These are phyloP conservation scores for Sclerotiophoma versabilis DNA, from an alignment of 2,329 filamentous ascomycete species.

Conservation along the genomic window DNA sequence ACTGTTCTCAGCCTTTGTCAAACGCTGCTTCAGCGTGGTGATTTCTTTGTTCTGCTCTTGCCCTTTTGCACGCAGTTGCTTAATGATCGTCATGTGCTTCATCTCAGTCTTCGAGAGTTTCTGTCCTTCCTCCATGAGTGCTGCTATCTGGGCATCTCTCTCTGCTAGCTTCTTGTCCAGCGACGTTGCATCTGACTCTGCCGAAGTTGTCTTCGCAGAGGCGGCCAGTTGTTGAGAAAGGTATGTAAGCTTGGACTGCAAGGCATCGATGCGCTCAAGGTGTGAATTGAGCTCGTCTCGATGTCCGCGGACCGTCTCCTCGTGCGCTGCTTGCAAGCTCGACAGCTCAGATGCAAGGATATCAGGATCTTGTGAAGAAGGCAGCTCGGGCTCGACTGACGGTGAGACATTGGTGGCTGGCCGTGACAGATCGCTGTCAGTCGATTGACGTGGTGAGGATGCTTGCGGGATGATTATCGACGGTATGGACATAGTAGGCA, in stretches of 20 bases:
- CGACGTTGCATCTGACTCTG: constrained; percentile 32
- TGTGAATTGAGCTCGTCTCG: constrained; percentile 85
- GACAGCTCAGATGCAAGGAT: constrained; percentile 55
- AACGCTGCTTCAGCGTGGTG: constrained; percentile 62
- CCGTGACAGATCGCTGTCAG: constrained; percentile 42
- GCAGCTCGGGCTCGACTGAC: constrained; percentile 44
- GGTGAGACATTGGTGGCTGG: constrained; percentile 38
- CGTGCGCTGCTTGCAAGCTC: constrained; percentile 59
- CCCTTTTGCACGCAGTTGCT: constrained; percentile 70
- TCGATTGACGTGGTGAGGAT: constrained; percentile 42
- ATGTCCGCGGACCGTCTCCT: constrained; percentile 63
- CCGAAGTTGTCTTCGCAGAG: constrained; percentile 72
- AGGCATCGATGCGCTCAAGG: constrained; percentile 86
- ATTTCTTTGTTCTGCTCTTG: constrained; percentile 61
- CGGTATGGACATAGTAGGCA: constrained; percentile 42
- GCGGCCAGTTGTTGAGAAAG: constrained; percentile 81
- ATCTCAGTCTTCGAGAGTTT: constrained; percentile 86
- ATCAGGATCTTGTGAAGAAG: constrained; percentile 33
- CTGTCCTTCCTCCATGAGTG: constrained; percentile 91
- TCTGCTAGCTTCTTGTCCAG: constrained; percentile 81
- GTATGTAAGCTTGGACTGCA: constrained; percentile 91
- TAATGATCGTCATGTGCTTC: constrained; percentile 81
- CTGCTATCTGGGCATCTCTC: constrained; percentile 87
- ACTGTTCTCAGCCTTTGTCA: constrained; percentile 71
- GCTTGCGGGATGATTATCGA: constrained; percentile 40